Evolutionary conservation across 1,139 yeast genomes (phyloP), one percentile per base, ranked within the genome.

Genomic region (Protomyces arabidopsidicola): DNA sequence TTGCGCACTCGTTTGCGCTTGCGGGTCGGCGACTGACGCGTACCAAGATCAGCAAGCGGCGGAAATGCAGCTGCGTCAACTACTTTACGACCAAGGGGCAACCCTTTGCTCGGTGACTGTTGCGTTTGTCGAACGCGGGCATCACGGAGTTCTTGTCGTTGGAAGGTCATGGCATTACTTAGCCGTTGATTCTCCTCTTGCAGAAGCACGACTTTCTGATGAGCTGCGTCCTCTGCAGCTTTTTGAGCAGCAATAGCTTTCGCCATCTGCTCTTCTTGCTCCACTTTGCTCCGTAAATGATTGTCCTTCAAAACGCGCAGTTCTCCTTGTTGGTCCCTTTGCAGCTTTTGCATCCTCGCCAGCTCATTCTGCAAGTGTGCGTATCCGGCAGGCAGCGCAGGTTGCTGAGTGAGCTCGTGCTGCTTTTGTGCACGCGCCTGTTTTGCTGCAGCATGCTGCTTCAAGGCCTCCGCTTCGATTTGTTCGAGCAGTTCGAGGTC

Each of bases 401-500:
- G 12, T 34, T 12, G 27, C 45, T 45, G 16, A 4, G 18, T 31
- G 18, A 16, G 39, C n/a, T 10, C 45, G 20, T 27, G 18, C 12
- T n/a, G 14, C 4, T 14, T n/a, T 20, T 50, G 53, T 14, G 20
- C 31, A 8, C 48, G 51, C 24, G 36, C 20, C 27, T 38, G 52
- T 27, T 58, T 55, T 20, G 62, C 52, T 18, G 62, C 62, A 2
- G 62, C 56, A 52, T 58, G 53, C 14, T 45, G 45, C 22, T 51
- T 38, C 36, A 58, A 27, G 12, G 62, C 62, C 34, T 51, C 42
- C 12, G 34, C 62, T 38, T 58, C 62, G 27, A 52, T 22, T 12
- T 55, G 52, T n/a, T 38, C 62, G 34, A 58, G 62, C 52, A 36
- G 52, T 12, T 51, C 53, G 56, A 55, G 56, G 31, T 58, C 62